phyloP scores from a whole-genome alignment of 306 rosid species.

The Glycine soja region DNA sequence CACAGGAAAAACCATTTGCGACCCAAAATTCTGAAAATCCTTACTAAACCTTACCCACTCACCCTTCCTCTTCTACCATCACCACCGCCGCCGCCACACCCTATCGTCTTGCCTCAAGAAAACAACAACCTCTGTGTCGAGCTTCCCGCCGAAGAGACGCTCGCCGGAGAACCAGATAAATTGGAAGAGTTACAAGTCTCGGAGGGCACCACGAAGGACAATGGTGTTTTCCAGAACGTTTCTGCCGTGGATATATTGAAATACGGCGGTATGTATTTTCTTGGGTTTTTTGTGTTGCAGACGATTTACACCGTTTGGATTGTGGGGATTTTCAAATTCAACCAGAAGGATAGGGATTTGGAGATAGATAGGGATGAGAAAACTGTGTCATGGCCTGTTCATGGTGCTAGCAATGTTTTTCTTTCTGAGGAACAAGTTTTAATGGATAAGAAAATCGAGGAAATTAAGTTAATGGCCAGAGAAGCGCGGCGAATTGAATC shows the following conservation, averaged over 20 bases:
- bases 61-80: constrained; percentile 36
- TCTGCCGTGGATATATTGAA: constrained; percentile 55
- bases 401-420: constrained; percentile 40
- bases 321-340: constrained; percentile 46
- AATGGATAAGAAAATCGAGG: constrained; percentile 69
- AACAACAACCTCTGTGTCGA: background rate
- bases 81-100: background rate
- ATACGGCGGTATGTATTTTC: constrained; percentile 63
- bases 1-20: constrained; percentile 72
- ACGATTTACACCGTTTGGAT: constrained; percentile 62
- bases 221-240: constrained; percentile 49
- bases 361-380: constrained; percentile 45
- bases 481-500: constrained; percentile 68
- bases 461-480: constrained; percentile 81
- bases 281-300: constrained; percentile 71
- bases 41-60: constrained; percentile 54
- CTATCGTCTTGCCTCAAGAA: constrained; percentile 44
- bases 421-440: constrained; percentile 33
- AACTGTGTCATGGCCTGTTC: background rate
- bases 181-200: constrained; percentile 40
- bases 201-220: constrained; percentile 14
- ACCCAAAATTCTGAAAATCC: constrained; percentile 67
- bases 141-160: constrained; percentile 1
- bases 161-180: constrained; percentile 23
- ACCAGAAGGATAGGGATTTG: constrained; percentile 26